Evolutionary conservation across 305 asterid genomes (phyloP).

Genomic region (Fraxinus sp.): DNA sequence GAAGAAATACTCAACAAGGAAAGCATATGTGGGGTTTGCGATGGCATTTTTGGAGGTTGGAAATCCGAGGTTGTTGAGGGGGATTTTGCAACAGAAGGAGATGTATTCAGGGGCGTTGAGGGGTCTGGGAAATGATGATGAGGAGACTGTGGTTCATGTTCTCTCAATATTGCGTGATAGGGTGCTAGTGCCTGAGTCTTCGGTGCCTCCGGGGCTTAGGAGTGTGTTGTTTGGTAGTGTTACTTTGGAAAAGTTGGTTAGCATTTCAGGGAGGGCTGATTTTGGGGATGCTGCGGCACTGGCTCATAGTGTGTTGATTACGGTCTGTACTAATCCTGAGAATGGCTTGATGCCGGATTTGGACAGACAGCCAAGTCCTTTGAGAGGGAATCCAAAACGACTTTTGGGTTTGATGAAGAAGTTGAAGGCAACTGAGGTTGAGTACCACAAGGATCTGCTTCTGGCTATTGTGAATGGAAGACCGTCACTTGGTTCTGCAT

Average conservation of each 20-base stretch:
- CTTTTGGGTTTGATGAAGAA: conserved; percentile 86
- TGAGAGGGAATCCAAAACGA: conserved; percentile 73
- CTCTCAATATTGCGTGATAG: conserved; percentile 57
- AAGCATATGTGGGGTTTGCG: conserved; percentile 72
- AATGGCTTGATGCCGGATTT: conserved; percentile 93
- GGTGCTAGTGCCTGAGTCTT: conserved; percentile 72
- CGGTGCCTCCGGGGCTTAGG: conserved; percentile 75
- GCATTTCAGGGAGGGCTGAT: conserved; percentile 63
- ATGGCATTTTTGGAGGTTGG: conserved; percentile 84
- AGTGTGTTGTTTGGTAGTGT: conserved; percentile 94
- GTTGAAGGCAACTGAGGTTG: conserved; percentile 67
- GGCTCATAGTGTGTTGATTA: conserved; percentile 63
- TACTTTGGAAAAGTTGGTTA: conserved; percentile 76
- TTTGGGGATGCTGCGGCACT: conserved; percentile 59
- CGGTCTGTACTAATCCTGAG: conserved; percentile 70
- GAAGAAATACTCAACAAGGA: conserved; percentile 62
- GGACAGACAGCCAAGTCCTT: conserved; percentile 64
- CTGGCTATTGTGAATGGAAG: conserved; percentile 73
- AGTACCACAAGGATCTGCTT: conserved; percentile 65
- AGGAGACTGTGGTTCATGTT: conserved; percentile 59
- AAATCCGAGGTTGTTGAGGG: conserved; percentile 74
- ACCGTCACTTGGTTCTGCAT: conserved; percentile 70
- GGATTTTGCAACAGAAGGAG: conserved; percentile 76
- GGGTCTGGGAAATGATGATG: conserved; percentile 85
- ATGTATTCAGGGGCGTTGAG: conserved; percentile 90